phyloP scores from a whole-genome alignment of 1,139 yeast species.

The Spencermartinsiella ligniputridi region DNA sequence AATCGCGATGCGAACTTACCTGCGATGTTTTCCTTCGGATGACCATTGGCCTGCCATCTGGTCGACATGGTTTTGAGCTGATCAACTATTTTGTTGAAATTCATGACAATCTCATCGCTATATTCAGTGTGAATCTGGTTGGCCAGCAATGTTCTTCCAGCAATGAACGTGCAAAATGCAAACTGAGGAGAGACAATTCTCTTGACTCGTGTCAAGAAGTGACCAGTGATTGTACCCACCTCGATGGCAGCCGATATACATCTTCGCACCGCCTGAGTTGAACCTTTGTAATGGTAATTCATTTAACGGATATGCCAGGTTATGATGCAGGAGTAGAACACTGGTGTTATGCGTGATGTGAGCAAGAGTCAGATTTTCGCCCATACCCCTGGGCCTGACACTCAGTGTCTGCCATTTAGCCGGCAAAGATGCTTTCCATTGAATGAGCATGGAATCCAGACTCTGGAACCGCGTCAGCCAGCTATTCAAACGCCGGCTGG shows the following conservation, averaged over 20 bases:
- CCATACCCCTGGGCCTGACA: conserved; percentile 13
- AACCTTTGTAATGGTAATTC: conserved; percentile 14
- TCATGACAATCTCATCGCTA: background rate
- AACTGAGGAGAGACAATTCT: conserved; percentile 12
- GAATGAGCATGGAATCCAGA: conserved; percentile 19
- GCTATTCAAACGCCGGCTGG: background rate
- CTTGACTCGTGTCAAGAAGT: background rate
- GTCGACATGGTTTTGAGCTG: conserved; percentile 4
- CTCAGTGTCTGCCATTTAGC: conserved; percentile 15
- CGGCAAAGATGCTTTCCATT: conserved; percentile 23
- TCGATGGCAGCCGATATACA: conserved; percentile 23
- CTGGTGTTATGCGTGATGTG: conserved; percentile 26
- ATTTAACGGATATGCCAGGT: conserved; percentile 15
- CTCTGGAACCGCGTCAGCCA: conserved; percentile 18
- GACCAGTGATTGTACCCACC: conserved; percentile 8
- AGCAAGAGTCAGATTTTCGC: conserved; percentile 25
- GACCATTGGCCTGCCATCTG: conserved; percentile 4
- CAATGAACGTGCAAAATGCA: conserved; percentile 17
- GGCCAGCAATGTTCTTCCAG: conserved; percentile 14
- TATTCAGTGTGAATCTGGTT: conserved; percentile 8
- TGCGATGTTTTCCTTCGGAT: conserved; percentile 2
- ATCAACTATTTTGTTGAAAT: conserved; percentile 3
- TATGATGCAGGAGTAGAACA: conserved; percentile 24
- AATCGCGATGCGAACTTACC: conserved; percentile 6
- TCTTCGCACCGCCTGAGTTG: conserved; percentile 11